These are phyloP conservation scores for Aspergillus campestris DNA, from an alignment of 495 filamentous ascomycete genomes.

Conservation along the genomic window DNA sequence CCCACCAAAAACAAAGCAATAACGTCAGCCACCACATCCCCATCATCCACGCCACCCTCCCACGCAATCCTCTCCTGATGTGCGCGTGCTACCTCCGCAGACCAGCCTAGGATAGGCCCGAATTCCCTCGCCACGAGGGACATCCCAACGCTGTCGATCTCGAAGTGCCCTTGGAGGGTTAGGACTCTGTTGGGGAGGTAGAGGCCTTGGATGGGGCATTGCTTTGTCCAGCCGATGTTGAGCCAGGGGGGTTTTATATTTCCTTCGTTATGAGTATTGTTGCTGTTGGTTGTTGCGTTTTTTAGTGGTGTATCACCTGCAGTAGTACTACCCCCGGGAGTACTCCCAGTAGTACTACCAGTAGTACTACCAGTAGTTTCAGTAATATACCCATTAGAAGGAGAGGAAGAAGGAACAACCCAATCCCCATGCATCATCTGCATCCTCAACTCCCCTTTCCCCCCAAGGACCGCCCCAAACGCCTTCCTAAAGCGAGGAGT, in stretches of 20 bases:
- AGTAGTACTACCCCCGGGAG: no score
- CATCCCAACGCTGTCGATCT: conserved; percentile 29
- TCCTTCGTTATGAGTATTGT: no score
- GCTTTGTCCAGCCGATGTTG: conserved; percentile 24
- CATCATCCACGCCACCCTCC: conserved; percentile 6
- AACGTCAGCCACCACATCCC: conserved; percentile 6
- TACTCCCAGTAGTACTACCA: conserved; percentile 9
- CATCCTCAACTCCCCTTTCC: conserved; percentile 16
- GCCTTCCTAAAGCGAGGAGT: conserved; percentile 15
- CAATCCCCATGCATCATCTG: conserved; percentile 35
- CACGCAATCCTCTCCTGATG: background rate
- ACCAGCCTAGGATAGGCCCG: background rate
- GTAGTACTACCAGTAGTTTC: conserved; percentile 12
- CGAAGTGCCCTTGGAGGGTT: conserved; percentile 31
- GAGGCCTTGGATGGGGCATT: conserved; percentile 33
- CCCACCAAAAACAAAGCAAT: conserved; percentile 5
- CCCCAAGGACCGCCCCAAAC: conserved; percentile 12
- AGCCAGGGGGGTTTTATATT: no score
- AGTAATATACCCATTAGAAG: no score
- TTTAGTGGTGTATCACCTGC: no score
- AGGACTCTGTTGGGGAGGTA: conserved; percentile 25
- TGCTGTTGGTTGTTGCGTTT: no score
- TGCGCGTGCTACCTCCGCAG: background rate
- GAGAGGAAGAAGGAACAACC: conserved; percentile 13
- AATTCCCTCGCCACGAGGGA: conserved; percentile 22